Conservation (phyloP, 768 basidiomycete genomes). For the Lactifluus subvellereus region DNA sequence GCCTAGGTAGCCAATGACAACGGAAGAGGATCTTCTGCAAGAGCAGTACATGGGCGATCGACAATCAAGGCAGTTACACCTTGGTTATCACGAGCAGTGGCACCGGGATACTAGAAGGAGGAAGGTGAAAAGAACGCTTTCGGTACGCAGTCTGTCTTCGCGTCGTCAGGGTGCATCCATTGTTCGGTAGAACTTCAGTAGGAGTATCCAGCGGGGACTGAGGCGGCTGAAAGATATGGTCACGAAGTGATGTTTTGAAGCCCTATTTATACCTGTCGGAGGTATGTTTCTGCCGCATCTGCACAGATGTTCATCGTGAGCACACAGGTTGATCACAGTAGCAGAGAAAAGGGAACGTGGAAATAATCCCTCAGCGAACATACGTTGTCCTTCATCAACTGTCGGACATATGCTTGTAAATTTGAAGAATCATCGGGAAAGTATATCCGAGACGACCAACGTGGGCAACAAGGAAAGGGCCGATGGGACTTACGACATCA, state of each 20-base stretch:
- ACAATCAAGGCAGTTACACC: constrained; percentile 14
- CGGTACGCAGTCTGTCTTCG: constrained; percentile 3
- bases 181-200: constrained; percentile 15
- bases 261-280: not conserved
- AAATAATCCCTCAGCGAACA: constrained; percentile 25
- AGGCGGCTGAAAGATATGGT: constrained; percentile 19
- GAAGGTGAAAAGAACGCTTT: constrained; percentile 1
- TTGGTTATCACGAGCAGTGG: constrained; percentile 14
- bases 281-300: constrained; percentile 3
- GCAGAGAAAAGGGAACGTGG: not conserved
- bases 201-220: constrained; percentile 14
- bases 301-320: constrained; percentile 10
- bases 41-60: constrained; percentile 21
- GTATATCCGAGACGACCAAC: not conserved
- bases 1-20: constrained; percentile 19
- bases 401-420: constrained; percentile 28
- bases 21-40: constrained; percentile 25
- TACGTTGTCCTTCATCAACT: constrained; percentile 24
- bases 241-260: constrained; percentile 1
- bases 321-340: not conserved
- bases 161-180: constrained; percentile 4
- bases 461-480: not conserved
- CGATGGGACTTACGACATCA: constrained; percentile 9
- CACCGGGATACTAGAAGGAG: not conserved
- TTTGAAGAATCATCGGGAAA: constrained; percentile 21